A percentile compares a stretch with the other conserved stretches of the same genome.
phyloP scores from a whole-genome alignment of 2,329 filamentous ascomycete genomes.

The Neurospora sp. region DNA sequence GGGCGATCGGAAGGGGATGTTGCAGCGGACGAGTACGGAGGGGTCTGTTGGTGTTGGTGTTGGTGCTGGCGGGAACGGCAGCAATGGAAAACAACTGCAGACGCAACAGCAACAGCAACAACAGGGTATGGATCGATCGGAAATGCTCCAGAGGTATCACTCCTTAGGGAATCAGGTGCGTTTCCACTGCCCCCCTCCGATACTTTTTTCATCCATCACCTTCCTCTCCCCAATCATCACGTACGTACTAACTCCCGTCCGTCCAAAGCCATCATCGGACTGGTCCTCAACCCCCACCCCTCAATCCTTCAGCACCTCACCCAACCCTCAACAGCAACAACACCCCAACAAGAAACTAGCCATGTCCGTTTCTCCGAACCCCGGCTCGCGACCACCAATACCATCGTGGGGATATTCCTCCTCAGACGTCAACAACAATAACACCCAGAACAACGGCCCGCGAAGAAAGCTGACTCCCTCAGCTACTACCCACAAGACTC shows the following conservation, averaged over 20 bases:
- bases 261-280: constrained; percentile 26
- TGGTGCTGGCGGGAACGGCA: neutral
- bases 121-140: constrained; percentile 12
- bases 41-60: neutral
- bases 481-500: neutral
- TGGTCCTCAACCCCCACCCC: constrained; percentile 21
- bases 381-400: constrained; percentile 36
- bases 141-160: constrained; percentile 24
- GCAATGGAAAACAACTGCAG: constrained; percentile 7
- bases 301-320: constrained; percentile 37
- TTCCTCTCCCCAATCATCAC: neutral
- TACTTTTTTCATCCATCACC: neutral
- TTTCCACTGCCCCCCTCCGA: neutral
- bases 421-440: constrained; percentile 7
- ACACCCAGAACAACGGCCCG: constrained; percentile 11
- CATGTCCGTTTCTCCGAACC: constrained; percentile 30
- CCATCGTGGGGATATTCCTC: constrained; percentile 34
- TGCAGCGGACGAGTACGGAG: constrained; percentile 34
- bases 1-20: constrained; percentile 31
- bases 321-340: constrained; percentile 24
- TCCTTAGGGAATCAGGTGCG: constrained; percentile 27
- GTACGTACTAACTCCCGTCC: neutral
- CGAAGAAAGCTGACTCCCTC: neutral
- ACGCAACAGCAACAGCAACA: constrained; percentile 4
- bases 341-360: constrained; percentile 44